These are phyloP conservation scores for Hypomyces rosellus DNA, from an alignment of 2,329 filamentous ascomycete species.

Conservation along the genomic window DNA sequence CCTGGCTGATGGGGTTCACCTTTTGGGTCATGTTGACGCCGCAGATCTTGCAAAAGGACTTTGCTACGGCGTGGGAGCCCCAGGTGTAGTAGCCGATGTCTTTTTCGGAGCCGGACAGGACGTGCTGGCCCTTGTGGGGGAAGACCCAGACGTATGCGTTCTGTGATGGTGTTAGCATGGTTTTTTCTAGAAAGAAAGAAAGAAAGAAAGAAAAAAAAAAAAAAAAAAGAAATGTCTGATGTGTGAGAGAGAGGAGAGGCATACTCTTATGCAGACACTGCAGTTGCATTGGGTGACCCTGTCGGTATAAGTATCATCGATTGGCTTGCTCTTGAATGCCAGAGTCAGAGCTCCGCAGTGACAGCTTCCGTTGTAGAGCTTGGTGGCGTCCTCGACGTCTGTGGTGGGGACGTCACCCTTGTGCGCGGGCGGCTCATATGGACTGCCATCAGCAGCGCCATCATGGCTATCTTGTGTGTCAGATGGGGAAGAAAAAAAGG, in stretches of 20 bases:
- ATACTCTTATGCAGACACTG: conserved; percentile 40
- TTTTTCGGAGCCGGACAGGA: conserved; percentile 31
- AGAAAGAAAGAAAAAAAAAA: background rate
- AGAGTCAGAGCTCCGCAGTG: conserved; percentile 45
- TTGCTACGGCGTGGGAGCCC: conserved; percentile 24
- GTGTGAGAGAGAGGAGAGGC: background rate
- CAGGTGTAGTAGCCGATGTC: conserved; percentile 33
- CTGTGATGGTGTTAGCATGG: background rate
- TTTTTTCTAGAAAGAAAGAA: background rate
- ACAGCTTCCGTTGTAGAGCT: conserved; percentile 43
- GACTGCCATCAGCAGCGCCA: background rate
- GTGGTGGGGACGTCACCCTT: conserved; percentile 34
- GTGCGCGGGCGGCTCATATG: conserved; percentile 31
- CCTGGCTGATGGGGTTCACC: background rate
- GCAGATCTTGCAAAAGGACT: conserved; percentile 24
- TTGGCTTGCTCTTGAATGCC: conserved; percentile 35
- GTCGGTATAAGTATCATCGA: conserved; percentile 30
- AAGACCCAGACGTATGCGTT: conserved; percentile 30
- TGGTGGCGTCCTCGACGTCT: conserved; percentile 31
- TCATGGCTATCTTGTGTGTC: background rate
- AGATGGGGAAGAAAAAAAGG: too few species aligned
- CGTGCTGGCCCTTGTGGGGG: conserved; percentile 31
- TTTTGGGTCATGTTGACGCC: conserved; percentile 33
- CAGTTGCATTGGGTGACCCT: conserved; percentile 42
- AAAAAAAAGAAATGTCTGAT: background rate